Base-by-base conservation (phyloP, 2,329 filamentous ascomycete species). In the Diplodia mutila region DNA sequence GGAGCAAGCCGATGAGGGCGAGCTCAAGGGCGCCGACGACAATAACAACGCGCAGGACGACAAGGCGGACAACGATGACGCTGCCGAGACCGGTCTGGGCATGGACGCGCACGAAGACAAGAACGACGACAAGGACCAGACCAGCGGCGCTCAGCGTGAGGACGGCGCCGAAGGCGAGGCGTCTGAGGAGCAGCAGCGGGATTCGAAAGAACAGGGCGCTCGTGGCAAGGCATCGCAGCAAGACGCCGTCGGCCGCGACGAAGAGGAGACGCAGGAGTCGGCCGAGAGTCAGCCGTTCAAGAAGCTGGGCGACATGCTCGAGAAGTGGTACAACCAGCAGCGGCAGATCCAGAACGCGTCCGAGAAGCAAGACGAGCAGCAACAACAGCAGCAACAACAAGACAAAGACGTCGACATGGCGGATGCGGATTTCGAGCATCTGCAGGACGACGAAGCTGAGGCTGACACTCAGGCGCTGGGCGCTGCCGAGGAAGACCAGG, bases 401-500 rank as follows among this genome's bases (percentile, higher is more conserved):
- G 71, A 81, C 76, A 72, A 85, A 70, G 87, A 91, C 69, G 84
- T 89, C n/a, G 89, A 95, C 69, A 90, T 92, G 84, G 85, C 87
- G 11, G 85, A 90, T 75, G 87, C 87, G n/a, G 93, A 97, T 75
- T 97, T 97, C 75, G 93, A 98, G 80, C 95, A 99, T 79, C 83
- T 98, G 3, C 90, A 91, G 69, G 89, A 97, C 71, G 92, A 97
- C 69, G 87, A 95, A 34, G 87, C 89, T 32, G 85, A 90, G 65
- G 87, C 91, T n/a, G 94, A 97, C 76, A 89, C 93, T 1, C 95
- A 99, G 80, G 95, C 95, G 16, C 86, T 99, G 74, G 96, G 95
- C 39, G 90, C 91, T 48, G 92, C 94, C 5, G 91, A 88, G 12
- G 91, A 97, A 70, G 94, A 99, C 29, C 92, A 97, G 77, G 91